A percentile compares a stretch with the other conserved stretches of the same genome.
These are phyloP conservation scores for Magnaporthiopsis rhizophila DNA, from an alignment of 2,329 filamentous ascomycete species.

Conservation along the genomic window DNA sequence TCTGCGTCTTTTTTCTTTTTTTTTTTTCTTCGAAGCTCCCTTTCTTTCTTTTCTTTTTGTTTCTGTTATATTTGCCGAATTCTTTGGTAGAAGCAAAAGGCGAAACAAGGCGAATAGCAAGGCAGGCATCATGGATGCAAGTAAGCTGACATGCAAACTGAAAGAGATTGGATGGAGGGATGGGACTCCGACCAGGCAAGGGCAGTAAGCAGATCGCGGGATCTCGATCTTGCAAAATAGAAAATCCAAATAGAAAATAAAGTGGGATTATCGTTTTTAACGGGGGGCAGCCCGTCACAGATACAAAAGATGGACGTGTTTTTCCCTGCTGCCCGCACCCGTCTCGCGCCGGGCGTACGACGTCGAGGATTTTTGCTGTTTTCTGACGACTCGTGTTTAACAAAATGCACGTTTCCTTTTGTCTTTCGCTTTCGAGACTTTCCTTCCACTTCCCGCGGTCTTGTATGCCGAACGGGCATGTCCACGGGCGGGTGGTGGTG, in stretches of 20 bases:
- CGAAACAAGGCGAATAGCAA: neutral
- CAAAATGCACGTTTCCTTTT: neutral
- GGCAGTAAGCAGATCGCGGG: neutral
- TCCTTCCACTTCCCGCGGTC: neutral
- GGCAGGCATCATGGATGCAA: too few relatives aligned
- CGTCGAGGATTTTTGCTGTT: neutral
- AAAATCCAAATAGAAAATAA: neutral
- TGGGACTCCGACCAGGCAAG: neutral
- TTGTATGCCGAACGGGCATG: neutral
- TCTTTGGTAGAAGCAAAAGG: too few relatives aligned
- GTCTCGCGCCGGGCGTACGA: neutral
- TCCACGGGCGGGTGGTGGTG: too few relatives aligned
- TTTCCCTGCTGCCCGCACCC: neutral
- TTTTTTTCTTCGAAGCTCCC: neutral
- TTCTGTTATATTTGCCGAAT: too few relatives aligned
- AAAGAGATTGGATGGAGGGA: neutral
- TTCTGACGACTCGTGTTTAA: neutral
- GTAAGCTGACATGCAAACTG: neutral
- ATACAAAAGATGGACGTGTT: neutral
- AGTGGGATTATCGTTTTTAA: neutral
- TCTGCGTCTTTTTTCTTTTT: neutral
- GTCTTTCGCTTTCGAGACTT: too few relatives aligned
- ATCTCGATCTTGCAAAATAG: neutral
- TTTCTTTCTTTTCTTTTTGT: neutral
- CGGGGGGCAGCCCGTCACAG: neutral